A percentile compares a stretch with the other conserved stretches of the same genome.
Evolutionary conservation across 2,329 filamentous ascomycete genomes (phyloP).

Genomic region (Xylariaceae sp.): DNA sequence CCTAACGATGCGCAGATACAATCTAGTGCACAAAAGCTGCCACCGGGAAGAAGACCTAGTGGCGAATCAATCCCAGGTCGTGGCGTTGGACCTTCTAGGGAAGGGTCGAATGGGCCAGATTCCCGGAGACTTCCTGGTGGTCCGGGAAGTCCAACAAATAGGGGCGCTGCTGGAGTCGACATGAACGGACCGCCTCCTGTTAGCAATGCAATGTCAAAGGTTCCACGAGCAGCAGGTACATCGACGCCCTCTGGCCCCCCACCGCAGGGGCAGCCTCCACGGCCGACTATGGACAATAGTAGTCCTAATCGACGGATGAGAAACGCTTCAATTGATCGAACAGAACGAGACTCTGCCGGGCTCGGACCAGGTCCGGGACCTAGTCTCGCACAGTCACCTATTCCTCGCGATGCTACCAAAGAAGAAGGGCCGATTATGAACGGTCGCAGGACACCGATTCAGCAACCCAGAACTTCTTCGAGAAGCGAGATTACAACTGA

Average conservation of each 20-base stretch:
- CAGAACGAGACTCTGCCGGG: constrained; percentile 32
- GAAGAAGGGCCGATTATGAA: constrained; percentile 51
- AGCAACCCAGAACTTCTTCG: constrained; percentile 39
- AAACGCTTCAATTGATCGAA: constrained; percentile 47
- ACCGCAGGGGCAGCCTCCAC: constrained; percentile 50
- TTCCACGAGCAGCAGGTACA: constrained; percentile 36
- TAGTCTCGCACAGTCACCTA: constrained; percentile 39
- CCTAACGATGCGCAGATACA: constrained; percentile 64
- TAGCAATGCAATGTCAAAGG: constrained; percentile 35
- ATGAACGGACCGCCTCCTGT: constrained; percentile 33
- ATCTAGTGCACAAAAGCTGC: constrained; percentile 36
- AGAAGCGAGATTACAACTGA: constrained; percentile 35
- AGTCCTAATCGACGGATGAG: constrained; percentile 39
- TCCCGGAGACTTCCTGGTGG: constrained; percentile 40
- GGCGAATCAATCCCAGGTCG: constrained; percentile 33
- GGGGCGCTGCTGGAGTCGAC: constrained; percentile 41
- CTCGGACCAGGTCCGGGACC: constrained; percentile 35
- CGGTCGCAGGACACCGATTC: constrained; percentile 60
- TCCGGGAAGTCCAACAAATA: constrained; percentile 35
- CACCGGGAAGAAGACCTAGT: constrained; percentile 41
- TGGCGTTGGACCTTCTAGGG: constrained; percentile 40
- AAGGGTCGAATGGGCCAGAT: constrained; percentile 51
- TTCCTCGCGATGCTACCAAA: constrained; percentile 38
- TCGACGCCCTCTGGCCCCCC: constrained; percentile 47
- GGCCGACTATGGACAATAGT: constrained; percentile 38